phyloP scores from a whole-genome alignment of 345 rosid genomes.

The Rubroshorea leprosula region DNA sequence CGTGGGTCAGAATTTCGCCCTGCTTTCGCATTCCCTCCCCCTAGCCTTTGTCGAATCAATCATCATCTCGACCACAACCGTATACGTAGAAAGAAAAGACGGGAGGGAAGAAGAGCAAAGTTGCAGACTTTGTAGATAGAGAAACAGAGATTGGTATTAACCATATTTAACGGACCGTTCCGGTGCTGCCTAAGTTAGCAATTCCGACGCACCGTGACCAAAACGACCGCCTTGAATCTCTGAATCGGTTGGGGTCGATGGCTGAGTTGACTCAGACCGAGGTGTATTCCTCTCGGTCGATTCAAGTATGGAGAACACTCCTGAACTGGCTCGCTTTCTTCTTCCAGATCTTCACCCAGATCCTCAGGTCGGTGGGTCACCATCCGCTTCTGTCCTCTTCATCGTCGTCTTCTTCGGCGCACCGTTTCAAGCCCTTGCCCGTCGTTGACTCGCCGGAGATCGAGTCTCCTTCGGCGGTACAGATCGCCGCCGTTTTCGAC shows the following conservation, averaged over 20 bases:
- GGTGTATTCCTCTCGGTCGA: slow-evolving; percentile 57
- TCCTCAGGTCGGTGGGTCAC: slow-evolving; percentile 64
- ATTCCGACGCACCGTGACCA: not conserved
- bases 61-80: no score
- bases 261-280: slow-evolving; percentile 94
- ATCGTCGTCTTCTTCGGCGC: slow-evolving; percentile 36
- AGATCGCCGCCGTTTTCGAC: slow-evolving; percentile 35
- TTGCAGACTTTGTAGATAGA: not conserved
- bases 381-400: slow-evolving; percentile 63
- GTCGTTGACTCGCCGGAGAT: slow-evolving; percentile 58
- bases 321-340: slow-evolving; percentile 76
- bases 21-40: not conserved
- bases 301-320: slow-evolving; percentile 59
- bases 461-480: slow-evolving; percentile 44
- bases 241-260: slow-evolving; percentile 25
- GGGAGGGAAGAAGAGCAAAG: not conserved
- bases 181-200: not conserved
- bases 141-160: not conserved
- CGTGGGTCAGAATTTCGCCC: not conserved
- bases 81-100: no score
- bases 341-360: slow-evolving; percentile 72
- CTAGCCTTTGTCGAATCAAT: not conserved
- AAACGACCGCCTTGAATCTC: no score
- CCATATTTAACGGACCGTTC: not conserved
- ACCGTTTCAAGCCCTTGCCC: slow-evolving; percentile 69